Evolutionary conservation across 805 yeast species (phyloP), one percentile per base, ranked within the genome.

Genomic region (Teunomyces atbi): DNA sequence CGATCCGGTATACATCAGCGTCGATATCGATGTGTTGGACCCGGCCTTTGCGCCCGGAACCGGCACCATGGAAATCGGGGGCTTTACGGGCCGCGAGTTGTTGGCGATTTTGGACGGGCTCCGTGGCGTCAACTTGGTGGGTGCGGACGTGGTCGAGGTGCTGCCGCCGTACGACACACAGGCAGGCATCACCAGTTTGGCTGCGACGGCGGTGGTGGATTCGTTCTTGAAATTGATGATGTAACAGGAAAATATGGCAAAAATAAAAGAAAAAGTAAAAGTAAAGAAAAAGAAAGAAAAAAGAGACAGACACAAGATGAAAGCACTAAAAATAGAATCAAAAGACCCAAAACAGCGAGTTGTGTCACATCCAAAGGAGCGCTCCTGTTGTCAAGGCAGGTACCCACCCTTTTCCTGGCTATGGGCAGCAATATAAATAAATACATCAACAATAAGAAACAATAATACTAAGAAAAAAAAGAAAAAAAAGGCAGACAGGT

Each of bases 41-140:
- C 90, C 90, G 0, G 81, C 86, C 4, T 67, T 73, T 42, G 89
- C 89, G 2, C 87, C 91, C 12, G 91, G 87, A 1, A 85, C 92
- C 0, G 94, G 94, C 7, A 86, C 94, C 3, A 78, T 84, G 54
- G 94, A 86, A 58, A 79, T 77, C 3, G 94, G 90, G 12, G 94
- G 94, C 2, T 78, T 84, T 73, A 74, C 82, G 11, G 52, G 58
- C 0, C 70, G 92, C 40, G 92, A 86, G 58, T 66, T 85, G 29
- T 73, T 83, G 49, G 66, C 74, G 5, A 63, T 85, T 19, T 53
- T 86, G 37, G 83, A 86, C 46, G 81, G 79, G 1, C 64, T 86
- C 13, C 82, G 79, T 39, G 81, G 80, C 1, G 63, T 85, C 46
- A 74, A 82, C 48, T 49, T 86, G 35, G 82, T 86, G 3, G 92